Base-by-base conservation (phyloP, 768 basidiomycete genomes). In the Clavulina sp. region DNA sequence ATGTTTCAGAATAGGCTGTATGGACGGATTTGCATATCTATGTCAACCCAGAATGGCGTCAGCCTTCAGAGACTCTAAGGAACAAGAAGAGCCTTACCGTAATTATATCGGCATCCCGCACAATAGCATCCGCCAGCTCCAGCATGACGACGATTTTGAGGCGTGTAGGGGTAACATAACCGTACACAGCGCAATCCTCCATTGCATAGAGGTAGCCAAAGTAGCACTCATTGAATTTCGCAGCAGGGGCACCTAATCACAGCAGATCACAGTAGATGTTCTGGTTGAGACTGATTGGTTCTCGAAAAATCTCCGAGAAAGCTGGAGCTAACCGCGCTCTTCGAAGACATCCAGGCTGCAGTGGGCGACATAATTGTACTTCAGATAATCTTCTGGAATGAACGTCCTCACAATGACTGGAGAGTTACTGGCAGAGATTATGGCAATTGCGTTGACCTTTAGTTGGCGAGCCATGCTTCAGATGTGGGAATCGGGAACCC, bases 1-100 rank as follows among this genome's bases (percentile, higher is more conserved):
- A 73, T 23, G 88, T 75, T 32, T 74, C 71, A 57, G 86, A 83
- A 65, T 89, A 89, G 0, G 85, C 83, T 69, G 84, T 82, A 61
- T 93, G 88, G 50, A 92, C 64, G 5, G 89, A 85, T 60, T 81
- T 84, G 72, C 89, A 91, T 38, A 85, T 76, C 88, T 93, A n/a
- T 59, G 30, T 32, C 9, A 28, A 46, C 51, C 19, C 19, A 36
- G 51, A 9, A 30, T 44, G 41, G 41, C 2, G 30, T 28, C 41
- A n/a, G 9, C 9, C 13, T 16, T 46, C 43, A 16, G 30, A 13
- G 3, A 26, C 24, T 36, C 30, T 31, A 33, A 28, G 38, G 33
- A 26, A 28, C 19, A 41, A 30, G 44, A 44, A 46, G 23, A 31
- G 31, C 64, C 80, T 56, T 50, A 88, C 88, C 61, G 74, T 75